A percentile compares a stretch with the other conserved stretches of the same genome.
phyloP scores from a whole-genome alignment of 1,284 basidiomycete species.

The Sporisorium graminicola region DNA sequence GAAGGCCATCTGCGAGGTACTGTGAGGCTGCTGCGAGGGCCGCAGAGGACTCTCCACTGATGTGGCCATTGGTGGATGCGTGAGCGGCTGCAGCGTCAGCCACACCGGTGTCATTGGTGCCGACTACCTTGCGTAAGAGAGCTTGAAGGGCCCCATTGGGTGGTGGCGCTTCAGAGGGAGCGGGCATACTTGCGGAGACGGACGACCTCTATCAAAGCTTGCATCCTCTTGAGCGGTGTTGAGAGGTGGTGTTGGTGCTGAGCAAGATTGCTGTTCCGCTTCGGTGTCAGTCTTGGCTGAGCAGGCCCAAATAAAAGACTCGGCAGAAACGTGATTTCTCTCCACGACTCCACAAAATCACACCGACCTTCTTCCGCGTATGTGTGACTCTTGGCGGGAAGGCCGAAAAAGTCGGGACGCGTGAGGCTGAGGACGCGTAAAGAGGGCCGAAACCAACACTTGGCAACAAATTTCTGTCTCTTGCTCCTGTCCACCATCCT shows the following conservation, averaged over 20 bases:
- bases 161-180: slow-evolving; percentile 5
- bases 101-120: background rate
- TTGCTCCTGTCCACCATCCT: slow-evolving; percentile 11
- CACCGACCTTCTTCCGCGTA: slow-evolving; percentile 2
- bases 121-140: slow-evolving; percentile 23
- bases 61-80: background rate
- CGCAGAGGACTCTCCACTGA: slow-evolving; percentile 9
- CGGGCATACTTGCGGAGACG: slow-evolving; percentile 7
- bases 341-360: slow-evolving; percentile 27
- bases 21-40: slow-evolving; percentile 42
- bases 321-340: slow-evolving; percentile 2
- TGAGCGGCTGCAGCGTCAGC: background rate
- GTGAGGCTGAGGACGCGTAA: slow-evolving; percentile 26
- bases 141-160: slow-evolving; percentile 25
- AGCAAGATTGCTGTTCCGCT: background rate
- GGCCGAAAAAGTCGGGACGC: background rate
- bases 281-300: background rate
- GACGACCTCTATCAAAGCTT: background rate
- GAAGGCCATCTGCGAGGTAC: slow-evolving; percentile 26
- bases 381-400: slow-evolving; percentile 6
- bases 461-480: background rate
- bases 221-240: slow-evolving; percentile 4
- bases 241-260: background rate
- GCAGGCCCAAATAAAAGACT: slow-evolving; percentile 3
- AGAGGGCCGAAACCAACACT: slow-evolving; percentile 34